Evolutionary conservation across 768 basidiomycete genomes (phyloP).

Genomic region (Psilocybe cubensis): DNA sequence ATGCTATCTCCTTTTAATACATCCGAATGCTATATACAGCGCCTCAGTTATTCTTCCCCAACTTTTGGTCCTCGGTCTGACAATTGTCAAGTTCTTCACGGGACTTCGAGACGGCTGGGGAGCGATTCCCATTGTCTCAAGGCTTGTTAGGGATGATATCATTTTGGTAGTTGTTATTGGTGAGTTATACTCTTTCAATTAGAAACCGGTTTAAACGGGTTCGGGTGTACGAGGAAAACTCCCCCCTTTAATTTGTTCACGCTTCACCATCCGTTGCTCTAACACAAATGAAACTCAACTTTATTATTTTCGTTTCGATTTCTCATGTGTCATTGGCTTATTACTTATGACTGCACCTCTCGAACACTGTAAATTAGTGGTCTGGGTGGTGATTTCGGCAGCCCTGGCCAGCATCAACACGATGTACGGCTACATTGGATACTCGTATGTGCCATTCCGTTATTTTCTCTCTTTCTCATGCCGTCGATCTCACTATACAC

Average conservation of each 20-base stretch:
- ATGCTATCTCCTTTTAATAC: not conserved
- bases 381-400: conserved; percentile 19
- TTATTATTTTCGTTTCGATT: not conserved
- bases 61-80: conserved; percentile 19
- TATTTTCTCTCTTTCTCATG: conserved; percentile 25
- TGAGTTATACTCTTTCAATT: conserved; percentile 12
- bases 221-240: not conserved
- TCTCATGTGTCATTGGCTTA: not conserved
- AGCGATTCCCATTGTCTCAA: conserved; percentile 22
- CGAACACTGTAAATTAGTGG: conserved; percentile 6
- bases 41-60: conserved; percentile 20
- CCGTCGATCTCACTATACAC: conserved; percentile 4
- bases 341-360: not conserved
- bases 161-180: conserved; percentile 21
- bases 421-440: conserved; percentile 23
- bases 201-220: conserved; percentile 2
- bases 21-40: conserved; percentile 4
- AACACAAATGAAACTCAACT: not conserved
- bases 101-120: conserved; percentile 23
- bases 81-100: conserved; percentile 19
- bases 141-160: conserved; percentile 22
- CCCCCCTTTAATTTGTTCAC: not conserved
- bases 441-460: conserved; percentile 22
- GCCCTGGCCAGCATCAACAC: conserved; percentile 19
- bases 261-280: conserved; percentile 2